phyloP scores from a whole-genome alignment of 805 yeast species.

The Saturnispora sekii region DNA sequence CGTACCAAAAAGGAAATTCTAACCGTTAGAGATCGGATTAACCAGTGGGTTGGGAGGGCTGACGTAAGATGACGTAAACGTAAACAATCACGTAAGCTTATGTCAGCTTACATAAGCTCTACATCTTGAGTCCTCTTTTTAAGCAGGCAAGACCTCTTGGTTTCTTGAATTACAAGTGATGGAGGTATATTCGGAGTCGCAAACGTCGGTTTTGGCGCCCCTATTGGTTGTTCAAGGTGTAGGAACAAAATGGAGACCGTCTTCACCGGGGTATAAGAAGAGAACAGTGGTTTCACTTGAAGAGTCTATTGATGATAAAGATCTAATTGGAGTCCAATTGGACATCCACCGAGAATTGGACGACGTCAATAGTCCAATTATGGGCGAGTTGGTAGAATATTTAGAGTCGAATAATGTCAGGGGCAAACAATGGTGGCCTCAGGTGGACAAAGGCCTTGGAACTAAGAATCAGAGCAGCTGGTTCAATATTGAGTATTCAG shows the following conservation, averaged over 20 bases:
- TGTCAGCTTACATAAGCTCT: too few relatives aligned
- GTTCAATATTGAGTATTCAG: constrained; percentile 10
- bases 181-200: constrained; percentile 31
- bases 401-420: constrained; percentile 7
- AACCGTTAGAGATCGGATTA: too few relatives aligned
- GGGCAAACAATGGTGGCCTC: constrained; percentile 11
- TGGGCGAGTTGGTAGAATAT: constrained; percentile 4
- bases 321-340: constrained; percentile 13
- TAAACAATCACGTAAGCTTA: too few relatives aligned
- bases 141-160: too few relatives aligned
- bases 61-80: too few relatives aligned
- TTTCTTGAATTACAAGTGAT: constrained; percentile 14
- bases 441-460: background rate
- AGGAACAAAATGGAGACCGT: constrained; percentile 12
- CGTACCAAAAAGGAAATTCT: background rate
- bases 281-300: background rate
- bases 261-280: background rate
- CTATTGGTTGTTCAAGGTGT: constrained; percentile 35
- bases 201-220: constrained; percentile 29
- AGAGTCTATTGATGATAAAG: constrained; percentile 3
- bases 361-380: constrained; percentile 19
- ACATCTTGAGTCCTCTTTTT: too few relatives aligned
- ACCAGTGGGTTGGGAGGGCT: too few relatives aligned
- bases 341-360: constrained; percentile 16
- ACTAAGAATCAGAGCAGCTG: constrained; percentile 5